phyloP scores from a whole-genome alignment of 1,139 yeast genomes.

The Debaryomyces coudertii region DNA sequence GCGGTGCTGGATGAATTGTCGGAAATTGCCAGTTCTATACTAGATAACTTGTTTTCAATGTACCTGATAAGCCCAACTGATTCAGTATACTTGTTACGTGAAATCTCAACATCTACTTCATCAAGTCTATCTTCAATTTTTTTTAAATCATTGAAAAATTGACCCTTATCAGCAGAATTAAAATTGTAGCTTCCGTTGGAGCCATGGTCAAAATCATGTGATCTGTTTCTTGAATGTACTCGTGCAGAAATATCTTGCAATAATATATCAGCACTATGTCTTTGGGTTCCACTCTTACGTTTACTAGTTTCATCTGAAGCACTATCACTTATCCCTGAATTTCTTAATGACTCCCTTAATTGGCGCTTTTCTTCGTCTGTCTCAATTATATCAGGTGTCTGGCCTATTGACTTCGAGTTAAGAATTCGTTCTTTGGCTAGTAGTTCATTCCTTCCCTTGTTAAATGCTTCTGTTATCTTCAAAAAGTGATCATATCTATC shows the following conservation, averaged over 20 bases:
- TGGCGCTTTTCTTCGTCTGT: conserved; percentile 43
- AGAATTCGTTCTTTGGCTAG: conserved; percentile 50
- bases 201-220: conserved; percentile 44
- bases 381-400: conserved; percentile 22
- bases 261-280: conserved; percentile 43
- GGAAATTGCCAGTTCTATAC: conserved; percentile 25
- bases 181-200: conserved; percentile 13
- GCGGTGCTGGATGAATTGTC: conserved; percentile 12
- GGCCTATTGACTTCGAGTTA: conserved; percentile 26
- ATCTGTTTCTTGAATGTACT: conserved; percentile 58
- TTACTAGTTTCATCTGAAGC: conserved; percentile 31
- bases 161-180: conserved; percentile 25
- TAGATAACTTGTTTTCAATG: conserved; percentile 38
- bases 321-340: conserved; percentile 36
- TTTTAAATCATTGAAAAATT: conserved; percentile 48
- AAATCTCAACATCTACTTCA: conserved; percentile 66
- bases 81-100: conserved; percentile 59
- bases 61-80: conserved; percentile 57
- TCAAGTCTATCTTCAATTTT: conserved; percentile 64
- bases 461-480: conserved; percentile 60
- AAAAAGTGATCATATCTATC: conserved; percentile 62
- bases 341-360: conserved; percentile 44
- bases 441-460: conserved; percentile 67
- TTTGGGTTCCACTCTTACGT: conserved; percentile 32
- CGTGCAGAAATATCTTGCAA: conserved; percentile 58